Conservation (phyloP, 768 basidiomycete species). For the Kwoniella shandongensis region DNA sequence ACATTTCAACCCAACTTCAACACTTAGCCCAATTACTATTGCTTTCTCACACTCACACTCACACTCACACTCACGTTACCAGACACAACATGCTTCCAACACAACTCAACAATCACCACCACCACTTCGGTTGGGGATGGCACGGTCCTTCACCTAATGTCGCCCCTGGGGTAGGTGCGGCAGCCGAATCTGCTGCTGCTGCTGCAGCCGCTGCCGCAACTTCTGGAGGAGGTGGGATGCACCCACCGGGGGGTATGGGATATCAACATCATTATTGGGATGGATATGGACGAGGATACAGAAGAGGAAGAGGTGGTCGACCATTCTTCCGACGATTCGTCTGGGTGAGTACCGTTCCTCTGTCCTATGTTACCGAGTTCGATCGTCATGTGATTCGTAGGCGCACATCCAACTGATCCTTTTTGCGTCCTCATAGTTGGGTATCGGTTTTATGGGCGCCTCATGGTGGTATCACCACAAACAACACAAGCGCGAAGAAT, state of each 20-base stretch:
- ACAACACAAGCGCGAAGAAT: slow-evolving; percentile 13
- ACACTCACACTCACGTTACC: background rate
- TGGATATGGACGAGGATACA: slow-evolving; percentile 14
- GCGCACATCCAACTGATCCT: background rate
- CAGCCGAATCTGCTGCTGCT: slow-evolving; percentile 11
- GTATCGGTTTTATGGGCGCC: slow-evolving; percentile 27
- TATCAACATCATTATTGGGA: slow-evolving; percentile 18
- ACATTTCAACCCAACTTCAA: background rate
- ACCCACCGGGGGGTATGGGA: slow-evolving; percentile 12
- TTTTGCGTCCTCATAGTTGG: slow-evolving; percentile 18
- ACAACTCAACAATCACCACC: slow-evolving; percentile 13
- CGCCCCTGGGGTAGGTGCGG: background rate
- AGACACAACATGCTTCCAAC: slow-evolving; percentile 10
- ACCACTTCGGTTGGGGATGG: too few species aligned
- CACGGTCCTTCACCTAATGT: too few species aligned
- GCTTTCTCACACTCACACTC: background rate
- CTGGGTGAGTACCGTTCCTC: slow-evolving; percentile 26
- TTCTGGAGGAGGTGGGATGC: slow-evolving; percentile 5
- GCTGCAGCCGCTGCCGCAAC: background rate
- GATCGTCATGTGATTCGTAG: too few species aligned
- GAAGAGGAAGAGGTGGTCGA: slow-evolving; percentile 17
- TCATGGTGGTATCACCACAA: slow-evolving; percentile 19
- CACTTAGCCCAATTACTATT: background rate
- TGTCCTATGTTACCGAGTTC: too few species aligned
- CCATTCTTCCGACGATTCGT: slow-evolving; percentile 16